Evolutionary conservation across 148 eudicot genomes (phyloP).

Genomic region (Dysphania ambrosioides): DNA sequence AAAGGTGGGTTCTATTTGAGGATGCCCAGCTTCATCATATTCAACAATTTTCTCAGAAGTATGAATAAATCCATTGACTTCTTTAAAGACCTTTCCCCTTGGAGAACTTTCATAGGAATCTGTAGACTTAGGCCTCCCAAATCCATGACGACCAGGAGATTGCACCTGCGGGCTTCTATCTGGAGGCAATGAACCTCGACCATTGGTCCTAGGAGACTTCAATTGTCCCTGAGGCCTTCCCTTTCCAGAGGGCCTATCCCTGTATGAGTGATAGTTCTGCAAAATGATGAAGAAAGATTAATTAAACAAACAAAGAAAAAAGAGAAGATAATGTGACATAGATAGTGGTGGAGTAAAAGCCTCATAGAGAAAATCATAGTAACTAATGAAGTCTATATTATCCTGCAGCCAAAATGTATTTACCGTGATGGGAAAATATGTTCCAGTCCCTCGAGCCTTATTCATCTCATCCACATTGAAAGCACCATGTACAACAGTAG

Average conservation of each 20-base stretch:
- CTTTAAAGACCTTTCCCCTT: slow-evolving; percentile 33
- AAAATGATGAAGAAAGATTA: slow-evolving; percentile 20
- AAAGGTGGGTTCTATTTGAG: slow-evolving; percentile 14
- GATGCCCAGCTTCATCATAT: slow-evolving; percentile 27
- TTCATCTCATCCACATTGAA: slow-evolving; percentile 52
- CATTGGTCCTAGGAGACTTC: slow-evolving; percentile 55
- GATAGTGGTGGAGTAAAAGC: neutral
- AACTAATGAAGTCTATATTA: neutral
- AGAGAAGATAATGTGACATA: neutral
- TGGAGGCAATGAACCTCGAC: slow-evolving; percentile 29
- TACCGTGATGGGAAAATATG: slow-evolving; percentile 80
- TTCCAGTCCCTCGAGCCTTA: slow-evolving; percentile 72
- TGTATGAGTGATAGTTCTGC: slow-evolving; percentile 55
- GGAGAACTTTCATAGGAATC: slow-evolving; percentile 41
- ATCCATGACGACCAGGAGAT: slow-evolving; percentile 33
- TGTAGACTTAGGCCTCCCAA: slow-evolving; percentile 23
- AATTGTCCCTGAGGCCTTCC: slow-evolving; percentile 44
- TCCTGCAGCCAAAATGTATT: slow-evolving; percentile 9
- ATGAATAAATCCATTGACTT: slow-evolving; percentile 35
- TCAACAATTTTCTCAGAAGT: slow-evolving; percentile 34
- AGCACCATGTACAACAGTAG: slow-evolving; percentile 37
- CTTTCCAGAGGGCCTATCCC: slow-evolving; percentile 43
- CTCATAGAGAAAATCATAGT: neutral
- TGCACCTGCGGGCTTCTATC: slow-evolving; percentile 39
- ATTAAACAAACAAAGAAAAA: neutral